Evolutionary conservation across 805 yeast genomes (phyloP), one percentile per base, ranked within the genome.

Genomic region (Candida maltosa): DNA sequence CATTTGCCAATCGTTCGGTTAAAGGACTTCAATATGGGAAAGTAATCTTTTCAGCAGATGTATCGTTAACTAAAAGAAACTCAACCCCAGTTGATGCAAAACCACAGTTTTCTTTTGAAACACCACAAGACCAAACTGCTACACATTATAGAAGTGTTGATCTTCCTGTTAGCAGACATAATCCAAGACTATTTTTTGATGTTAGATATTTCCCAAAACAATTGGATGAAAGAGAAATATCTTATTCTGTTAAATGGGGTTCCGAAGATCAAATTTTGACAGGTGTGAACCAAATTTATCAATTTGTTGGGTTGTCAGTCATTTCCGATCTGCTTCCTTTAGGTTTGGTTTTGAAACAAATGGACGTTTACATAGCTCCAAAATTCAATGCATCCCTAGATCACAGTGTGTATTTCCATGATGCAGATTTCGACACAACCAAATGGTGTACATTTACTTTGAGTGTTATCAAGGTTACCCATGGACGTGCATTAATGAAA

Each of bases 301-400:
- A 75, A 40, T 78, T 74, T 53, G 76, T 72, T 5, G 80, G 80
- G 0, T 48, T 80, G 26, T 78, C 81, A 2, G 75, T 76, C 36
- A 55, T 78, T 6, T 70, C 83, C 0, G 87, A 82, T 48, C 68
- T 78, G 12, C 49, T 62, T 21, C 52, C 52, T 12, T 36, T 60
- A 15, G 56, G 57, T 29, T 56, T 54, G 39, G 26, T 23, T 2
- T 31, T 36, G 25, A 35, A 41, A 14, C 60, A 54, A 35, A 54
- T 57, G 3, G 65, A 61, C 1, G 48, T 60, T 31, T 67, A 22
- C 25, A n/a, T n/a, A n/a, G n/a, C n/a, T n/a, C n/a, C n/a, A n/a
- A 49, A 53, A 37, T 60, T 62, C 29, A 49, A 57, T 11, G 54
- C 60, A 1, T 55, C 62, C 6, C 46, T 62, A 22, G 68, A 62